Conservation (phyloP, 2,329 filamentous ascomycete genomes). For the Colletotrichum eremochloae region DNA sequence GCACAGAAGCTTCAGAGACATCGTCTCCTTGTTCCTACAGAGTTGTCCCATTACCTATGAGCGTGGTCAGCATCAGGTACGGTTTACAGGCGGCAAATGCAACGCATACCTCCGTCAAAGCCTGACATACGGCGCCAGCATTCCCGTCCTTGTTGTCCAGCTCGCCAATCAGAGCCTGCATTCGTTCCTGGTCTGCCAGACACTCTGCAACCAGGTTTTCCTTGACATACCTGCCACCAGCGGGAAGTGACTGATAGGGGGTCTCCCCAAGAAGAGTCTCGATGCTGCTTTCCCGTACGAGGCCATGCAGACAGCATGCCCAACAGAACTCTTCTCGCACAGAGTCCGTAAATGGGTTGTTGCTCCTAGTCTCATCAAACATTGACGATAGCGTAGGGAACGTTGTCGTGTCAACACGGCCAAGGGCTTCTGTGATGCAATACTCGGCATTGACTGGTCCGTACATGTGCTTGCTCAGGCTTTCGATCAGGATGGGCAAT, state of each 20-base stretch:
- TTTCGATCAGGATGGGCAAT: conserved; percentile 66
- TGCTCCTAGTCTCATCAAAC: conserved; percentile 71
- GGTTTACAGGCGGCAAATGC: not conserved
- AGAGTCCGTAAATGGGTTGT: conserved; percentile 69
- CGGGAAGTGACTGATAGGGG: conserved; percentile 82
- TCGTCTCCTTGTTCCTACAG: conserved; percentile 81
- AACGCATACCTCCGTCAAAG: conserved; percentile 74
- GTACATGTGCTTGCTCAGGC: conserved; percentile 73
- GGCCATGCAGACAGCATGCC: conserved; percentile 86
- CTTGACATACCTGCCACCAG: conserved; percentile 80
- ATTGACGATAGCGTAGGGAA: conserved; percentile 73
- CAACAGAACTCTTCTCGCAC: conserved; percentile 84
- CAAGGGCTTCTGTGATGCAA: conserved; percentile 78
- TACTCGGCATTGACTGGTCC: conserved; percentile 82
- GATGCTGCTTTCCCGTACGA: conserved; percentile 85
- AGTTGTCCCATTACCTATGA: conserved; percentile 74
- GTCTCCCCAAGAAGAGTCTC: conserved; percentile 86
- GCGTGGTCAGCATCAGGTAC: conserved; percentile 21
- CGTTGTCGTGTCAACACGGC: conserved; percentile 84
- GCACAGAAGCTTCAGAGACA: conserved; percentile 82
- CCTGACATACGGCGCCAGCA: conserved; percentile 85
- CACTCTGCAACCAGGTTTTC: conserved; percentile 85
- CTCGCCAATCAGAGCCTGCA: conserved; percentile 82
- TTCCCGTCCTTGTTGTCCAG: conserved; percentile 94
- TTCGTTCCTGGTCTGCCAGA: conserved; percentile 78